Conservation (phyloP, 352 stramenopile genomes). For the Phytopythium litorale region DNA sequence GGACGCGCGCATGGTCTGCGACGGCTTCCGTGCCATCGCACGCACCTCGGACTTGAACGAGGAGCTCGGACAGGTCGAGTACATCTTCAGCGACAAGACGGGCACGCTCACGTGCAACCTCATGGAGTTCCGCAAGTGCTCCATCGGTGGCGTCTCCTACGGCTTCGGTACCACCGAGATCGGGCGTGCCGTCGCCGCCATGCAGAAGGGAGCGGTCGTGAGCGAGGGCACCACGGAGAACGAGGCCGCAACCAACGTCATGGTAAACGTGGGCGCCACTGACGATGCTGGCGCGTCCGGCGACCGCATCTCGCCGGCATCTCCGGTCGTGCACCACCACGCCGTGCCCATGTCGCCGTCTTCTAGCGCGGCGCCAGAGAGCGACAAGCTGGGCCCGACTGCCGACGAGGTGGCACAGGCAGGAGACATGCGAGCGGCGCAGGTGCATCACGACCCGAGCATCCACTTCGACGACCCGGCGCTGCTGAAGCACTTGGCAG, state of each 20-base stretch:
- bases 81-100: slow-evolving; percentile 99
- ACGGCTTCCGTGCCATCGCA: slow-evolving; percentile 67
- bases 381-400: slow-evolving; percentile 6
- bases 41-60: slow-evolving; percentile 90
- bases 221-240: neutral
- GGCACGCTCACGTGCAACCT: slow-evolving; percentile 98
- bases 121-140: slow-evolving; percentile 95
- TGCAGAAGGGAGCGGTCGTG: slow-evolving; percentile 7
- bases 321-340: neutral
- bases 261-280: slow-evolving; percentile 3
- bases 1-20: slow-evolving; percentile 82
- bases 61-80: slow-evolving; percentile 94
- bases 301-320: slow-evolving; percentile 3
- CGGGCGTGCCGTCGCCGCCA: slow-evolving; percentile 88
- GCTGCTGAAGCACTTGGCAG: slow-evolving; percentile 28
- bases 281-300: neutral
- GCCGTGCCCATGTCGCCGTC: slow-evolving; percentile 1
- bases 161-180: slow-evolving; percentile 88
- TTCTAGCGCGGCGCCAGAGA: neutral
- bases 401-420: neutral
- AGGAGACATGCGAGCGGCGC: slow-evolving; percentile 22
- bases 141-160: slow-evolving; percentile 81
- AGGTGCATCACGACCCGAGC: slow-evolving; percentile 44
- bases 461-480: slow-evolving; percentile 59
- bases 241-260: neutral